Evolutionary conservation across 202 grass and related monocot species (phyloP).

Genomic region (Schoenoplectus triqueter): DNA sequence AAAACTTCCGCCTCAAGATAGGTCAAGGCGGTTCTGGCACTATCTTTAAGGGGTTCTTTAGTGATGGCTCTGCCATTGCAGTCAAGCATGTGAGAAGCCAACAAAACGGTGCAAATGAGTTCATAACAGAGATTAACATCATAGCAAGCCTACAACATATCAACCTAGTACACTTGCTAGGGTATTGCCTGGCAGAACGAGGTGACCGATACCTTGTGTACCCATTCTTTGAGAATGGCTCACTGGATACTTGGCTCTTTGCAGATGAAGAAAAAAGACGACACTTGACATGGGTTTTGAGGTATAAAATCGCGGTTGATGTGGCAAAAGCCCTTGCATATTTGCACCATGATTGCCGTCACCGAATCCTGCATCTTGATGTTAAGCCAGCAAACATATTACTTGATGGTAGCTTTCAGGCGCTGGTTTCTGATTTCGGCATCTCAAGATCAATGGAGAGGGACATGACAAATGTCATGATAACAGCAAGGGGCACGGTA

Average conservation of each 20-base stretch:
- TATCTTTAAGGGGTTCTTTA: conserved; percentile 53
- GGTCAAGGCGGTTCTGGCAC: conserved; percentile 47
- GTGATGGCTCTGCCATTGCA: conserved; percentile 49
- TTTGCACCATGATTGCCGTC: conserved; percentile 56
- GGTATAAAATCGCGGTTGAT: conserved; percentile 3
- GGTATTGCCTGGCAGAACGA: conserved; percentile 49
- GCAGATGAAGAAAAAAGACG: conserved; percentile 28
- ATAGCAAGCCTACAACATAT: conserved; percentile 55
- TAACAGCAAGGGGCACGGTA: conserved; percentile 43
- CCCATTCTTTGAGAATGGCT: conserved; percentile 35
- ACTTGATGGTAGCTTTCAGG: conserved; percentile 46
- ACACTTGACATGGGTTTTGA: conserved; percentile 43
- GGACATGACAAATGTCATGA: conserved; percentile 49
- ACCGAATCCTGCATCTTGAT: conserved; percentile 58
- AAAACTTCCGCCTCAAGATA: conserved; percentile 39
- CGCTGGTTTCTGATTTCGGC: conserved; percentile 57
- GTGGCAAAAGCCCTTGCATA: conserved; percentile 63
- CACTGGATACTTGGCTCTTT: conserved; percentile 53
- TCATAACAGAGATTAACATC: conserved; percentile 44
- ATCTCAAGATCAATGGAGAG: conserved; percentile 52
- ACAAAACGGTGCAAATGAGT: conserved; percentile 43
- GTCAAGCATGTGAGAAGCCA: conserved; percentile 50
- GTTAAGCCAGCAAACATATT: conserved; percentile 70
- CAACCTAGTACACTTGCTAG: conserved; percentile 51
- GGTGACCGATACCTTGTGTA: conserved; percentile 47